Percentiles rank a stretch among this genome's conserved stretches.
Evolutionary conservation across 352 stramenopile species (phyloP).

Genomic region (Bremia lactucae): DNA sequence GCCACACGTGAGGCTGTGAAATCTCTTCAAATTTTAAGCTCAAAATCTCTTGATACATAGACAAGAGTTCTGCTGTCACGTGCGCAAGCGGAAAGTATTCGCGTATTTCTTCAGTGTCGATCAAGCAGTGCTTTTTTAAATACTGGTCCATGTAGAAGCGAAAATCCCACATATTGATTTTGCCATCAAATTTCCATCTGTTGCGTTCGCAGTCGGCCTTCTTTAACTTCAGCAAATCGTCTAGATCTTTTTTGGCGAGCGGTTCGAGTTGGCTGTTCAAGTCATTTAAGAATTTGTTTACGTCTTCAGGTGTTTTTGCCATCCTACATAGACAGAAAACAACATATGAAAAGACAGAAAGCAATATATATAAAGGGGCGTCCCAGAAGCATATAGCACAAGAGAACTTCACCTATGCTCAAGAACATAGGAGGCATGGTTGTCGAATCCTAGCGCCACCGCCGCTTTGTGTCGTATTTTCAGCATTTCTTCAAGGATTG

Average conservation of each 20-base stretch:
- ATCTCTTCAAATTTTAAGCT: slow-evolving; percentile 82
- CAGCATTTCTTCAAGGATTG: slow-evolving; percentile 77
- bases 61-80: slow-evolving; percentile 72
- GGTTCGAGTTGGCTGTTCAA: slow-evolving; percentile 67
- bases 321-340: slow-evolving; percentile 32
- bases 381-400: too few relatives aligned
- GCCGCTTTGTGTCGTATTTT: slow-evolving; percentile 71
- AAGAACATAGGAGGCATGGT: slow-evolving; percentile 76
- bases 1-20: slow-evolving; percentile 68
- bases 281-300: slow-evolving; percentile 63
- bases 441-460: slow-evolving; percentile 66
- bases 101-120: slow-evolving; percentile 79
- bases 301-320: slow-evolving; percentile 44
- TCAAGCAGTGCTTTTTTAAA: slow-evolving; percentile 80
- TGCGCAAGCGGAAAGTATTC: slow-evolving; percentile 85
- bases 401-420: slow-evolving; percentile 44
- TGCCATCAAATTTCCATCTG: slow-evolving; percentile 59
- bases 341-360: not conserved
- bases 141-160: slow-evolving; percentile 85
- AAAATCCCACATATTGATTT: slow-evolving; percentile 88
- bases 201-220: slow-evolving; percentile 44
- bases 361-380: too few relatives aligned
- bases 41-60: slow-evolving; percentile 85
- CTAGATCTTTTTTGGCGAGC: slow-evolving; percentile 67
- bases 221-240: slow-evolving; percentile 65